Evolutionary conservation across 2,329 filamentous ascomycete species (phyloP), one percentile per base, ranked within the genome.

Genomic region (Fusarium transvaalense): DNA sequence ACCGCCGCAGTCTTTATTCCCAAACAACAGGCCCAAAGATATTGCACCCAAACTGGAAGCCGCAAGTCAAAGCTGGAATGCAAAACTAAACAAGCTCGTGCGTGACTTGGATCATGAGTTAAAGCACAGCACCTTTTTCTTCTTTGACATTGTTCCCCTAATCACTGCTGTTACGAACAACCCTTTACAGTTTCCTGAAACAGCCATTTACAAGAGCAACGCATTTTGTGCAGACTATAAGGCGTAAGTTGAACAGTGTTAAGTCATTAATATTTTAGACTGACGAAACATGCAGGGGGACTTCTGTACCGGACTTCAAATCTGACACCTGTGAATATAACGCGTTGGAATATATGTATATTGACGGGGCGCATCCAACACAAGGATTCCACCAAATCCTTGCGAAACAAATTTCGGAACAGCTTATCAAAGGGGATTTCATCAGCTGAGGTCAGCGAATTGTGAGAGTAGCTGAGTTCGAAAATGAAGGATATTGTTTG

Each of bases 321-420:
- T 63, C 61, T 1, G 38, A 48, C 0, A 39, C 29, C 1, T 64
- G 59, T 37, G 51, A 58, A 27, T 64, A 41, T 6, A 58, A 47
- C 1, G 61, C 61, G 14, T 21, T 32, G 10, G 59, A 64, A 25
- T 64, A 64, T 5, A 64, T 64, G 59, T 64, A 64, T 10, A 64
- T 64, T 6, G 61, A 64, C 1, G 59, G 61, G 4, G 61, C 61
- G 5, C 61, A 64, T 50, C 61, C 61, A 8, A 64, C 61, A 8
- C 61, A 64, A 12, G 15, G 8, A 14, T 64, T 64, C 5, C 61
- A 64, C 12, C 59, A 64, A 12, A 45, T 64, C 3, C n/a, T 64
- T 10, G 61, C 61, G 3, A 64, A 45, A 13, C 58, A 25, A 7
- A 34, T 64, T 6, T 48, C 45, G 3, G 59, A 51, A 13, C 52